A percentile compares a stretch with the other conserved stretches of the same genome.
Evolutionary conservation across 257 asterid species (phyloP).

Genomic region (Nicotiana sylvestris): DNA sequence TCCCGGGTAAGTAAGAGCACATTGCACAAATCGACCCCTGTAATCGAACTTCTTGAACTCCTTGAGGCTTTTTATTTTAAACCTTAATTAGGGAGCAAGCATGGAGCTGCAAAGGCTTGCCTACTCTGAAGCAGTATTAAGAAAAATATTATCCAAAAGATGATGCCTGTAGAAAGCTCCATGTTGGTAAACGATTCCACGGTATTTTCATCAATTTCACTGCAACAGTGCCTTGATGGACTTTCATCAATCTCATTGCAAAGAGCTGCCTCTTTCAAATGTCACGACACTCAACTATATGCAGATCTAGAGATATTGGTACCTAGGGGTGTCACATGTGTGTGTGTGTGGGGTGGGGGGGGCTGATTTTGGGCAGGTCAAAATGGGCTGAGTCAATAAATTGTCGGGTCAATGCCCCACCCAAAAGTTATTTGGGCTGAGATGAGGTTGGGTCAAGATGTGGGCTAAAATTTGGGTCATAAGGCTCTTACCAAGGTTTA

Average conservation of each 20-base stretch:
- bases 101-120: neutral
- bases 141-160: neutral
- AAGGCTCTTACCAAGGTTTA: too few relatives aligned
- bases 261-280: neutral
- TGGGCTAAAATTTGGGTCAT: too few relatives aligned
- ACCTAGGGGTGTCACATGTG: too few relatives aligned
- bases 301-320: neutral
- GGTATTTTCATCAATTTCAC: neutral
- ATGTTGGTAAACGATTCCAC: neutral
- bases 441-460: too few relatives aligned
- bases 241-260: neutral
- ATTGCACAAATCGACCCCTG: neutral
- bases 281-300: neutral
- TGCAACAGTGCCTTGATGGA: neutral
- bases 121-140: neutral
- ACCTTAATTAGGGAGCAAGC: neutral
- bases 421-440: too few relatives aligned
- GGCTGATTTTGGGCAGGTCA: too few relatives aligned
- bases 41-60: neutral
- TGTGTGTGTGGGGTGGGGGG: too few relatives aligned
- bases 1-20: neutral
- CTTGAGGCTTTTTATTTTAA: neutral
- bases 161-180: neutral
- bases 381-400: too few relatives aligned
- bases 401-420: too few relatives aligned